phyloP scores from a whole-genome alignment of 2,329 filamentous ascomycete species.

The Claviceps sorghi region DNA sequence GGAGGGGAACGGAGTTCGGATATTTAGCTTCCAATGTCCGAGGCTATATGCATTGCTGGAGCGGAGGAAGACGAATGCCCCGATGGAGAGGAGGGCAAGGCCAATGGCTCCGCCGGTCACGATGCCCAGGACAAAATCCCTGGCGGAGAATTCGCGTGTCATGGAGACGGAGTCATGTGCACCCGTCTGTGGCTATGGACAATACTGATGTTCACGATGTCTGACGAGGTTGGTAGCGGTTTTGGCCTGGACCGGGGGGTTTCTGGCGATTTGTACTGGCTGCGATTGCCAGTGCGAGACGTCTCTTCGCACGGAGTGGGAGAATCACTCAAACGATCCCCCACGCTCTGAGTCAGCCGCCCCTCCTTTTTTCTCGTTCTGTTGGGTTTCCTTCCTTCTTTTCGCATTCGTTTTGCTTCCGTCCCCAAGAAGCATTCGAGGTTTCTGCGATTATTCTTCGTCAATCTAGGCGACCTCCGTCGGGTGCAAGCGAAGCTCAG shows the following conservation, averaged over 20 bases:
- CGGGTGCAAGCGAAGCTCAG: slow-evolving; percentile 33
- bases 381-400: no score
- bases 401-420: no score
- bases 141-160: slow-evolving; percentile 4
- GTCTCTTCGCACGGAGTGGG: no score
- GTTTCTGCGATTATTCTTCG: no score
- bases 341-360: no score
- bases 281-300: no score
- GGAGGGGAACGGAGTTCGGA: slow-evolving; percentile 28
- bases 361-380: no score
- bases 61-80: slow-evolving; percentile 11
- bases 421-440: no score
- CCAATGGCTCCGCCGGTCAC: slow-evolving; percentile 13
- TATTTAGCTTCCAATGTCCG: slow-evolving; percentile 41
- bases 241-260: no score
- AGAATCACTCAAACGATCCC: no score
- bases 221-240: not conserved
- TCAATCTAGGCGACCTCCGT: slow-evolving; percentile 33
- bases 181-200: not conserved
- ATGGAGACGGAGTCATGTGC: not conserved
- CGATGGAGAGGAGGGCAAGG: slow-evolving; percentile 7
- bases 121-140: slow-evolving; percentile 16
- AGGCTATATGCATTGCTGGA: slow-evolving; percentile 29
- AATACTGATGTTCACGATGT: not conserved
- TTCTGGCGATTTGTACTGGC: no score